These are phyloP conservation scores for Lactifluus hygrophoroides DNA, from an alignment of 768 basidiomycete genomes.

Conservation along the genomic window DNA sequence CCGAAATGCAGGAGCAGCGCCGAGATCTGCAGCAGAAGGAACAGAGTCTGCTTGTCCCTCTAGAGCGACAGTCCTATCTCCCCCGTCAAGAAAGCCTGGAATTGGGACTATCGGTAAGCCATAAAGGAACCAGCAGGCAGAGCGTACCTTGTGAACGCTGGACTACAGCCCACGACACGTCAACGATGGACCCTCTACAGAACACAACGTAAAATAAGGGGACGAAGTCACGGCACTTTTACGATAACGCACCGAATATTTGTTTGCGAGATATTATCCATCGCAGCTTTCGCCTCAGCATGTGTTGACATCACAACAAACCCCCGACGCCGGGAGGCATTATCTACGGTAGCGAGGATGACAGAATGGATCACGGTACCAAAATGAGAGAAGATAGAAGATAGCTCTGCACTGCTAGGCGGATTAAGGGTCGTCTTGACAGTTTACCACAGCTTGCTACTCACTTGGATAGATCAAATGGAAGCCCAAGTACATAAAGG, in stretches of 20 bases:
- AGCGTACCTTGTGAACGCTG: slow-evolving; percentile 69
- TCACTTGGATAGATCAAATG: slow-evolving; percentile 74
- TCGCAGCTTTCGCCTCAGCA: slow-evolving; percentile 61
- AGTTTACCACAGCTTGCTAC: slow-evolving; percentile 21
- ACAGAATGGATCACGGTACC: slow-evolving; percentile 70
- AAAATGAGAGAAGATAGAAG: slow-evolving; percentile 50
- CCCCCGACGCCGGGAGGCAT: slow-evolving; percentile 73
- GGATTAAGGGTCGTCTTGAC: not conserved
- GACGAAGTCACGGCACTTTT: not conserved
- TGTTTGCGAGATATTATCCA: slow-evolving; percentile 56
- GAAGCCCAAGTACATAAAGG: slow-evolving; percentile 76
- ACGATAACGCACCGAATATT: slow-evolving; percentile 53
- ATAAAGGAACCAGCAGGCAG: not conserved
- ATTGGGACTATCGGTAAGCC: not conserved
- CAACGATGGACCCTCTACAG: slow-evolving; percentile 60
- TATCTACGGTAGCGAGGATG: slow-evolving; percentile 77
- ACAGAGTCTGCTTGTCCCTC: slow-evolving; percentile 36
- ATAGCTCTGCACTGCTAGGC: slow-evolving; percentile 43
- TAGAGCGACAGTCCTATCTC: slow-evolving; percentile 61
- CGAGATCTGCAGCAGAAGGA: slow-evolving; percentile 25
- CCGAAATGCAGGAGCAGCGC: slow-evolving; percentile 23
- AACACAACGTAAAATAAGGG: slow-evolving; percentile 4
- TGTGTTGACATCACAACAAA: slow-evolving; percentile 76
- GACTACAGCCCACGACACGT: slow-evolving; percentile 83
- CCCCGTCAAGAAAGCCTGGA: slow-evolving; percentile 72